Percentiles rank a stretch among this genome's conserved stretches.
Evolutionary conservation across 108 stramenopile genomes (phyloP).

Genomic region (Asterionellopsis glacialis): DNA sequence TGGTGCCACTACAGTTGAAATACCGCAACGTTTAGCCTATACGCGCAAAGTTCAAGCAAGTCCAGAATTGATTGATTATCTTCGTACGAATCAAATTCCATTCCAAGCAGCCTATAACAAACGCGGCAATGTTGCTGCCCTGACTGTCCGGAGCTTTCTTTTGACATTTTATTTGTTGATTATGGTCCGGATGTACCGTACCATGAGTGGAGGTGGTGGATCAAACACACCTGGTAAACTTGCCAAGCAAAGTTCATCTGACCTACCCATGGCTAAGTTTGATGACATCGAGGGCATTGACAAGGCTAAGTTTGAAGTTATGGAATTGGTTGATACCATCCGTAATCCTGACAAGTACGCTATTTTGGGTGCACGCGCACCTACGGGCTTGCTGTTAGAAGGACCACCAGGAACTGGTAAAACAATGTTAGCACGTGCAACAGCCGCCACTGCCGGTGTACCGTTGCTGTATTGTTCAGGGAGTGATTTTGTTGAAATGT

Average conservation of each 20-base stretch:
- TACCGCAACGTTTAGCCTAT: slow-evolving; percentile 30
- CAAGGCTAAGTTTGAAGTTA: slow-evolving; percentile 78
- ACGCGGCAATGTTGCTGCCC: slow-evolving; percentile 28
- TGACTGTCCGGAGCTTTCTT: slow-evolving; percentile 33
- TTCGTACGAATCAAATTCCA: slow-evolving; percentile 46
- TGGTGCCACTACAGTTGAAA: slow-evolving; percentile 11
- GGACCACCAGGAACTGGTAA: slow-evolving; percentile 77
- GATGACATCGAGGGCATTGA: slow-evolving; percentile 85
- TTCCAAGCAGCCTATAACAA: slow-evolving; percentile 57
- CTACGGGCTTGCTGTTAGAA: slow-evolving; percentile 75
- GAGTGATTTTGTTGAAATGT: slow-evolving; percentile 81
- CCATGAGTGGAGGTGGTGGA: slow-evolving; percentile 41
- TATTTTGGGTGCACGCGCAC: slow-evolving; percentile 80
- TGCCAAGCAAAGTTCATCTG: slow-evolving; percentile 21
- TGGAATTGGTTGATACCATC: slow-evolving; percentile 85
- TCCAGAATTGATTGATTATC: slow-evolving; percentile 51
- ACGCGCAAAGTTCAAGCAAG: slow-evolving; percentile 53
- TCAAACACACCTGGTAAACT: slow-evolving; percentile 29
- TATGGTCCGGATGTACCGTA: slow-evolving; percentile 57
- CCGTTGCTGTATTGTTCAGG: slow-evolving; percentile 84
- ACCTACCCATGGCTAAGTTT: slow-evolving; percentile 57
- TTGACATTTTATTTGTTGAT: slow-evolving; percentile 59
- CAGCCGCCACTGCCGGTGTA: slow-evolving; percentile 80
- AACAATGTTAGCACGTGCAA: slow-evolving; percentile 81
- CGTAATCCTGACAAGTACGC: slow-evolving; percentile 81